These are phyloP conservation scores for Parietaria judaica DNA, from an alignment of 306 rosid genomes.

Conservation along the genomic window DNA sequence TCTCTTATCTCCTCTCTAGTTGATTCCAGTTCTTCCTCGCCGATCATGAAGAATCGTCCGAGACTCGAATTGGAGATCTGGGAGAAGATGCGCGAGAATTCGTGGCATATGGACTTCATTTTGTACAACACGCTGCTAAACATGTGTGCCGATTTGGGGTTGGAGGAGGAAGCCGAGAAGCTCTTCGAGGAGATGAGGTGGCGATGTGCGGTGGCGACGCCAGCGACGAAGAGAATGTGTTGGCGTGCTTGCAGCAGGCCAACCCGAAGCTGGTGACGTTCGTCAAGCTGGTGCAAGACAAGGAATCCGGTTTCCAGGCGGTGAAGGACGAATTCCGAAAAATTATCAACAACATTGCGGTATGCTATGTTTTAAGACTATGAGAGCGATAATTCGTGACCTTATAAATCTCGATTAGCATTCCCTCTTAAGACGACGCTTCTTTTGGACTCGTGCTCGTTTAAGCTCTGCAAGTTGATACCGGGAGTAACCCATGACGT, in stretches of 20 bases:
- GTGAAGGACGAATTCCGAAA: conserved; percentile 61
- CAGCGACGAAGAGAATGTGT: conserved; percentile 51
- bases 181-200: conserved; percentile 72
- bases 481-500: no score
- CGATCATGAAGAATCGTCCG: no score
- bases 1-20: no score
- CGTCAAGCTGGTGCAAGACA: conserved; percentile 42
- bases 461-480: no score
- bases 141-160: conserved; percentile 92
- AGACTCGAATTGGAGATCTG: conserved; percentile 8
- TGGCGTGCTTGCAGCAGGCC: conserved; percentile 59
- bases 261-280: conserved; percentile 60
- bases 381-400: no score
- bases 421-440: no score
- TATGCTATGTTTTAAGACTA: no score
- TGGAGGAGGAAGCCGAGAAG: conserved; percentile 81
- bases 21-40: no score
- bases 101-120: conserved; percentile 85
- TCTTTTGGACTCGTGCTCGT: no score
- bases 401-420: no score
- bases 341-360: conserved; percentile 36
- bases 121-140: conserved; percentile 79
- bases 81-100: conserved; percentile 57
- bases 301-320: conserved; percentile 43
- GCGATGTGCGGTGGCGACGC: conserved; percentile 43